Evolutionary conservation across 2,329 filamentous ascomycete species (phyloP), one percentile per base, ranked within the genome.

Genomic region (Tolypocladium pustulatum): DNA sequence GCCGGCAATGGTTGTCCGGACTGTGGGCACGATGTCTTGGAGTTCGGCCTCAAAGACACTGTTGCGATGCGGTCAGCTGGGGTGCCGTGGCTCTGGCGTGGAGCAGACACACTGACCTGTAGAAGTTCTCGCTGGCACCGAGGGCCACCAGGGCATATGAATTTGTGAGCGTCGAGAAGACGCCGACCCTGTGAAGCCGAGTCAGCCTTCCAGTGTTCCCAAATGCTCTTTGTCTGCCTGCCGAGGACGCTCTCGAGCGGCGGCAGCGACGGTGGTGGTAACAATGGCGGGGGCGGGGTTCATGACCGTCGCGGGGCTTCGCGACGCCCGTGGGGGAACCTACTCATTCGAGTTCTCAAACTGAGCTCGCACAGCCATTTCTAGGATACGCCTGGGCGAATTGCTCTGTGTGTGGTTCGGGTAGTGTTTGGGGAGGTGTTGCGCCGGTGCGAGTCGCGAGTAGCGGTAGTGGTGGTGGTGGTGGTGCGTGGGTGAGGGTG

Each of bases 101-200:
- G n/a, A 34, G 37, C 17, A 32, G 58, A 36, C 12, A 17, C 4
- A 62, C 57, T 65, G 75, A 88, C 85, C 85, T 92, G 86, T 97
- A 97, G 77, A 99, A 99, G 84, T 97, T 97, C 81, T 97, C 92
- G 71, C 91, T 96, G 68, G 90, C 92, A 71, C 94, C 94, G 65
- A 96, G 85, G 64, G 93, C 92, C 67, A 97, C 91, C 68, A 99
- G 83, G 67, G 92, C 91, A 76, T 96, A 99, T 61, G 91, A 93
- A 78, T 99, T 99, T 67, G 94, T 99, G 72, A 99, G 88, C 62
- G 91, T 96, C 61, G 92, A 79, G 76, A 99, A 99, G 72, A 97
- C 94, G 73, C 94, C 94, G 72, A 99, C 90, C 79, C 92, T 97
- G 69, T 37, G 41, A 32, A 32, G 52, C 2, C 25, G 58, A 55